phyloP scores from a whole-genome alignment of 139 green algal species.

The Coelastrella sp. region DNA sequence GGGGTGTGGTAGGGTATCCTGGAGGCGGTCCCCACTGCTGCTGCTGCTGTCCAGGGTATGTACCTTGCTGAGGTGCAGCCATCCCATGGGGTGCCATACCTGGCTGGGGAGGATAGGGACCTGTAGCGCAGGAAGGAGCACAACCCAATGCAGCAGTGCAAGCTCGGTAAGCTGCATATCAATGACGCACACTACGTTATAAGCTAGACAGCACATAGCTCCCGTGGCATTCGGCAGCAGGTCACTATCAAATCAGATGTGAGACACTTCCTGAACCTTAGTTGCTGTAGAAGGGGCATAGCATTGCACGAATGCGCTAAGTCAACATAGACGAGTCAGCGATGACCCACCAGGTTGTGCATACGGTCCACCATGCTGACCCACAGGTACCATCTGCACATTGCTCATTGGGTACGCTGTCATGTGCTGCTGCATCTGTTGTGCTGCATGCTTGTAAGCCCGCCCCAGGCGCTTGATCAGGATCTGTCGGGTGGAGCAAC shows the following conservation, averaged over 20 bases:
- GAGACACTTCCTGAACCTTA: too few species aligned
- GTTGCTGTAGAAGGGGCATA: too few species aligned
- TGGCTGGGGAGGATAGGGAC: conserved; percentile 13
- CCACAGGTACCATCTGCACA: conserved; percentile 36
- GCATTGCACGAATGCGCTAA: too few species aligned
- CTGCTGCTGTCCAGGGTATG: not conserved
- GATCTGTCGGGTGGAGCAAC: not conserved
- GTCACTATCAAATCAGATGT: too few species aligned
- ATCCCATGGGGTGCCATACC: not conserved
- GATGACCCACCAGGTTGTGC: not conserved
- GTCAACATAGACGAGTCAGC: not conserved
- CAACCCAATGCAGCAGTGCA: not conserved
- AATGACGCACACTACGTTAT: not conserved
- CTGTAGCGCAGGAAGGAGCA: not conserved
- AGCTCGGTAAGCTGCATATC: not conserved
- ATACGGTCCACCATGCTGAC: not conserved
- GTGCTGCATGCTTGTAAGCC: conserved; percentile 34
- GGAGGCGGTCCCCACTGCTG: conserved; percentile 29
- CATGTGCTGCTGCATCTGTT: conserved; percentile 45
- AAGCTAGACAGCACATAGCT: too few species aligned
- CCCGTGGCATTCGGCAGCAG: too few species aligned
- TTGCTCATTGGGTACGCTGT: not conserved
- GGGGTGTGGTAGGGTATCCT: conserved; percentile 9
- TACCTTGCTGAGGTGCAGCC: not conserved
- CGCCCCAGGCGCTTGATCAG: conserved; percentile 24